Percentiles rank a stretch among this genome's conserved stretches.
Evolutionary conservation across 768 basidiomycete species (phyloP).

Genomic region (Boletus sensibilis): DNA sequence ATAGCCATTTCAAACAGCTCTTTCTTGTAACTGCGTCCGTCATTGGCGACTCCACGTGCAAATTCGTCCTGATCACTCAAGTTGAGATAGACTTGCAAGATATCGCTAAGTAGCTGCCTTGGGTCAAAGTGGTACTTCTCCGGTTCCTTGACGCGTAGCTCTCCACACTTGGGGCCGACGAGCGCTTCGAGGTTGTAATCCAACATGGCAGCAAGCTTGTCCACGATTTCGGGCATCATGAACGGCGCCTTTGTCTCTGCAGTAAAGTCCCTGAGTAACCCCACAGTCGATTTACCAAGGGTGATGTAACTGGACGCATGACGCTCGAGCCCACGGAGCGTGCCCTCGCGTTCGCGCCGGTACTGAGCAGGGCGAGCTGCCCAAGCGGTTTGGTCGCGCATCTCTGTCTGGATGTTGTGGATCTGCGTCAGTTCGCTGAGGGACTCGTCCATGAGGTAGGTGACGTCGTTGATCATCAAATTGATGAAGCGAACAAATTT

Average conservation of each 20-base stretch:
- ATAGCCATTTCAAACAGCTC: slow-evolving; percentile 81
- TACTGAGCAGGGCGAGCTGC: slow-evolving; percentile 61
- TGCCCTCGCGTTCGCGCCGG: slow-evolving; percentile 79
- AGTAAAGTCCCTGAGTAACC: slow-evolving; percentile 87
- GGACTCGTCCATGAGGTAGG: slow-evolving; percentile 96
- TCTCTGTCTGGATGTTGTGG: slow-evolving; percentile 79
- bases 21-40: slow-evolving; percentile 88
- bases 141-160: slow-evolving; percentile 79
- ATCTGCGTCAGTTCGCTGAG: slow-evolving; percentile 87
- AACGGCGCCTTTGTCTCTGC: slow-evolving; percentile 90
- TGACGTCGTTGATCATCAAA: slow-evolving; percentile 98
- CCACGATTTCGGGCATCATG: slow-evolving; percentile 95
- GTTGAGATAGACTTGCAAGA: slow-evolving; percentile 89
- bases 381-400: slow-evolving; percentile 76
- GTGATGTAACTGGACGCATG: slow-evolving; percentile 85
- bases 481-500: slow-evolving; percentile 96
- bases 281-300: slow-evolving; percentile 86
- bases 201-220: slow-evolving; percentile 92
- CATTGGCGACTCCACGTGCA: slow-evolving; percentile 83
- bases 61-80: slow-evolving; percentile 79
- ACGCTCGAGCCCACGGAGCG: slow-evolving; percentile 76
- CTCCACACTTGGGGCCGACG: slow-evolving; percentile 84
- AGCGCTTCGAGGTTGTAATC: slow-evolving; percentile 91
- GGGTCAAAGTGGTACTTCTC: slow-evolving; percentile 92
- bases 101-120: slow-evolving; percentile 74